Evolutionary conservation across 140 eudicot species (phyloP).

Genomic region (Senecio squalidus): DNA sequence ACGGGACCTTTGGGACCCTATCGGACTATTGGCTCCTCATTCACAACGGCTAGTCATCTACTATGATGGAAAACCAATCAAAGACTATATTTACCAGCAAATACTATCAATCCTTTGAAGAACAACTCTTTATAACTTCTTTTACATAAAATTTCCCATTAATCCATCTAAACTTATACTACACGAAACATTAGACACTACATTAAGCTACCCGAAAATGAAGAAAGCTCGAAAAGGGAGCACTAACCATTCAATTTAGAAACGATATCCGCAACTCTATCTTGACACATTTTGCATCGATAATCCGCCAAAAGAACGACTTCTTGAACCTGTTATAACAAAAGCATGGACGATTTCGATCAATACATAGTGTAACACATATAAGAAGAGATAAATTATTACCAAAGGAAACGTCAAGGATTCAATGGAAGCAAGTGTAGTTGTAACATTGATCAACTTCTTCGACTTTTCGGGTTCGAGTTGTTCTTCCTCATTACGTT

Average conservation of each 20-base stretch:
- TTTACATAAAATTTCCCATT: neutral
- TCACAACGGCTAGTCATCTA: neutral
- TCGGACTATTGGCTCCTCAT: neutral
- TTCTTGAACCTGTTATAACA: conserved; percentile 56
- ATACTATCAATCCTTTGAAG: too few species aligned
- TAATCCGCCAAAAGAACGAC: conserved; percentile 74
- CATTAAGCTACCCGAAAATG: neutral
- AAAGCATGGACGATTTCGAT: neutral
- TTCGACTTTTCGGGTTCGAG: conserved; percentile 18
- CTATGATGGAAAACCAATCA: neutral
- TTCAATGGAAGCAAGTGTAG: conserved; percentile 70
- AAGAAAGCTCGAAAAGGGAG: neutral
- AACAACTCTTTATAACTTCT: too few species aligned
- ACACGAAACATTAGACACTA: neutral
- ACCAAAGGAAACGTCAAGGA: conserved; percentile 68
- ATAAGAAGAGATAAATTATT: neutral
- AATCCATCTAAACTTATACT: neutral
- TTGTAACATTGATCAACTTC: conserved; percentile 18
- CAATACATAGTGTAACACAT: neutral
- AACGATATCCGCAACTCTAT: conserved; percentile 60
- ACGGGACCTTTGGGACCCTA: neutral
- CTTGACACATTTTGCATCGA: conserved; percentile 54
- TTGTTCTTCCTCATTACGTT: conserved; percentile 14
- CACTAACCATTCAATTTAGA: conserved; percentile 61
- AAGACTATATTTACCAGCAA: too few species aligned